Evolutionary conservation across 257 asterid genomes (phyloP), one percentile per base, ranked within the genome.

Genomic region (Solanum dulcamara): DNA sequence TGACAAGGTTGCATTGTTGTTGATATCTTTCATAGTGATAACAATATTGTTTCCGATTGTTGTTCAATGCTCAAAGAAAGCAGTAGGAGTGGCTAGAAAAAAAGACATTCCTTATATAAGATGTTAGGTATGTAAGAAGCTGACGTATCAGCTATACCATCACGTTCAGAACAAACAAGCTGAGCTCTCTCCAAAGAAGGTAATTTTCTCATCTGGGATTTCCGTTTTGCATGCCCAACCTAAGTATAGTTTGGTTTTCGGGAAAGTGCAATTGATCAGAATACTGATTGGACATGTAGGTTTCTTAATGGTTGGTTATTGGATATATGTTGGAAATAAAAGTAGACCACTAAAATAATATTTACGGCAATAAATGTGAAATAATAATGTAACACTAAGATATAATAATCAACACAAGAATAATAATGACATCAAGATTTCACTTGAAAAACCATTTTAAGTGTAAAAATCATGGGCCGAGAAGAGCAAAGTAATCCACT

Each of bases 21-120:
- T 67, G 51, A 8, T 91, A 35, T 85, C 50, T 28, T 62, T 81
- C 18, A n/a, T 86, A 22, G 35, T 90, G 51, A 35, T 92, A 2
- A 91, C 70, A 30, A 75, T 86, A 84, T 87, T 82, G 91, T 46
- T 88, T 5, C 92, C 97, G 7, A 62, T 88, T 37, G 91, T 94
- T 18, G 90, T 94, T 18, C 84, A 88, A 26, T 66, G 95, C 86
- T 90, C 98, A 75, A 94, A 94, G 92, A 95, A 95, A 87, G 92
- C 92, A 75, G 90, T 80, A 6, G 98, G 94, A 51, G 85, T 88
- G 30, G 96, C 97, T 12, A 91, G 99, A 89, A 97, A 93, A 89
- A 95, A 95, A 88, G 98, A 95, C 89, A 89, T 97, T 28, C 98
- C 98, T 0, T 97, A 72, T 80, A 94, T 95, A n/a, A 92, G 92